Evolutionary conservation across 1,139 yeast genomes (phyloP), one percentile per base, ranked within the genome.

Genomic region (Tardiomyces digboiensis): DNA sequence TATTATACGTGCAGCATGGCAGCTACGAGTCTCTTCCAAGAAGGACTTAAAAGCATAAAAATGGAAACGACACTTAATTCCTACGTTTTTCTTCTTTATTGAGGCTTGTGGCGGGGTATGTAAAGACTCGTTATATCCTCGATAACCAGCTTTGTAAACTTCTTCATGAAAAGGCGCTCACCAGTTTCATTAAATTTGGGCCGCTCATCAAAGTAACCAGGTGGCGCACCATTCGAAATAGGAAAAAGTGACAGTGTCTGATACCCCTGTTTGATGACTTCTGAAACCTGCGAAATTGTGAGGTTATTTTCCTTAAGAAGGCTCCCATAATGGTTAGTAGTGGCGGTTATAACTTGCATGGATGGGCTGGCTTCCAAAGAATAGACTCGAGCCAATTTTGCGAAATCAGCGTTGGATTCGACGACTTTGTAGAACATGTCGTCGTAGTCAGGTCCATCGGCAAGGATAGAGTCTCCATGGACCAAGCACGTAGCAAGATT

Each of bases 391-490:
- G 45, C 48, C 44, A 42, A 33, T 16, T 55, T 53, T 2, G 36
- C 42, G 12, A 66, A 42, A 4, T 57, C 53, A 12, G 51, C 55
- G 10, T 58, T 44, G 7, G 53, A 48, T 19, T 56, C 61, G 16
- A 66, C 54, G 1, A 64, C 45, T 44, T 57, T 59, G 50, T 63
- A 62, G 41, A 66, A 52, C 39, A 67, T 51, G 38, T 60, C 64
- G 42, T 60, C 60, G 52, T 65, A 62, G 44, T 63, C 62, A 16
- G 54, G 55, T 6, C 59, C 54, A 12, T 50, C 53, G 5, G 59
- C 52, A 7, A 65, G 47, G 38, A 62, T 53, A 1, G 54, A 43
- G 38, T 62, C 67, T 4, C 70, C 68, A 29, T 59, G 56, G 3
- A 65, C 53, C 33, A 63, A 46, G 26, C 59, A 52, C 7, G 60